Percentiles rank a stretch among this genome's conserved stretches.
Evolutionary conservation across 1,284 basidiomycete species (phyloP).

Genomic region (Flammula alnicola): DNA sequence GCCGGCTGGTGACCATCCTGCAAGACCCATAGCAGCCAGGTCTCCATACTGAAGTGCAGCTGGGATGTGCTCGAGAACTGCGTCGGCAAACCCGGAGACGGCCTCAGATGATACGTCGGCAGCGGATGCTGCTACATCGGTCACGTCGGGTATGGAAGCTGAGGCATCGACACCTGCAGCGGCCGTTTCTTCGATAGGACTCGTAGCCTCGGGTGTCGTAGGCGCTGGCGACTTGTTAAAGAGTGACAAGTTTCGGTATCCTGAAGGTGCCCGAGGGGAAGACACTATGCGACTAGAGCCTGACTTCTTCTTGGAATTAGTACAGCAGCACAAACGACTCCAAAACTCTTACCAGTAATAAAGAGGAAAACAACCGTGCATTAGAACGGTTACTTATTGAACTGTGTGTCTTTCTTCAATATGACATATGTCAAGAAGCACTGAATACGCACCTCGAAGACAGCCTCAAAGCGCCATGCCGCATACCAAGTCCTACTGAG

Average conservation of each 20-base stretch:
- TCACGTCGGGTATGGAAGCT: neutral
- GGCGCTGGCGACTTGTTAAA: no score
- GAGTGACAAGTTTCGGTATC: no score
- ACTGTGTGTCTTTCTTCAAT: no score
- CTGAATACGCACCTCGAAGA: constrained; percentile 25
- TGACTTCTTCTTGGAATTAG: no score
- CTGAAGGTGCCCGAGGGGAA: no score
- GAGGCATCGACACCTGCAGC: neutral
- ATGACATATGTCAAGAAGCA: neutral
- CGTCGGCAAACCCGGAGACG: constrained; percentile 31
- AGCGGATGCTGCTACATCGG: neutral
- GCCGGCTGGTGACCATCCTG: constrained; percentile 64
- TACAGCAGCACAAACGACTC: no score
- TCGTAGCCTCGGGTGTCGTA: neutral
- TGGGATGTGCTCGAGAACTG: constrained; percentile 32
- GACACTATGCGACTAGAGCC: no score
- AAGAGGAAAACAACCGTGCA: constrained; percentile 22
- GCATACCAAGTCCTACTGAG: constrained; percentile 25
- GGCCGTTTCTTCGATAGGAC: neutral
- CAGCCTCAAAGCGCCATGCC: constrained; percentile 23
- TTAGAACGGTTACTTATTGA: no score
- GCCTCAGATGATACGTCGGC: constrained; percentile 13
- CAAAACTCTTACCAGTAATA: constrained; percentile 18
- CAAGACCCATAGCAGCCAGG: constrained; percentile 76
- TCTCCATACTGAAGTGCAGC: constrained; percentile 76